Evolutionary conservation across 108 stramenopile species (phyloP), one percentile per base, ranked within the genome.

Genomic region (Skeletonema costatum): DNA sequence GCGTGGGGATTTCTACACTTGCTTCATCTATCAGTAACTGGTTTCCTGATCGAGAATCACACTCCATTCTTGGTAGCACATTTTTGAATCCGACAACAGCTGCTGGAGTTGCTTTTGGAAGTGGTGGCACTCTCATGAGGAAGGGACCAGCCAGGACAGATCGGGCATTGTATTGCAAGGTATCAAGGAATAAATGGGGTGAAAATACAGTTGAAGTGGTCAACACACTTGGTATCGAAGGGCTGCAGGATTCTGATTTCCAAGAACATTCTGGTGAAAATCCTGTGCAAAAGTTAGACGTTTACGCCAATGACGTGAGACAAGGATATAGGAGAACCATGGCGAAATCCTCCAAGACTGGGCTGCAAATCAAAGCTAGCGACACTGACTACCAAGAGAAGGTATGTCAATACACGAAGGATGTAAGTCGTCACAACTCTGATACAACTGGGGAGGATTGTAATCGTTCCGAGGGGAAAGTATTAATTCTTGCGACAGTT

Each of bases 21-120:
- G 71, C 88, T 19, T 70, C 75, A 10, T 83, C 80, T 29, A 63
- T 92, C 21, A 32, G 73, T 7, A 60, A 78, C 14, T 80, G 90
- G 53, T 95, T 92, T 78, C 87, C 90, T 16, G 88, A 88, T 56
- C 87, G 94, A 14, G 94, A 95, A 78, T 89, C 92, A 5, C 94
- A 95, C 64, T 86, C 87, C 29, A 87, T 86, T 44, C 73, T 95
- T 9, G 94, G 94, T 2, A 88, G 87, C 36, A 93, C 92, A 5
- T 95, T 95, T 72, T 77, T 95, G 66, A 93, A 95, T 66, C 94
- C 94, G 33, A 93, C 90, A 11, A 90, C 92, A 10, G 94, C 94
- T 0, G 94, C 94, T 5, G 94, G 94, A 9, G 90, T 95, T 25
- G 92, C 94, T 10, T 93, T 91, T 66, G 92, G 92, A 32, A 89